Base-by-base conservation (phyloP, 2,329 filamentous ascomycete genomes). In the Neopestalotiopsis sp. region DNA sequence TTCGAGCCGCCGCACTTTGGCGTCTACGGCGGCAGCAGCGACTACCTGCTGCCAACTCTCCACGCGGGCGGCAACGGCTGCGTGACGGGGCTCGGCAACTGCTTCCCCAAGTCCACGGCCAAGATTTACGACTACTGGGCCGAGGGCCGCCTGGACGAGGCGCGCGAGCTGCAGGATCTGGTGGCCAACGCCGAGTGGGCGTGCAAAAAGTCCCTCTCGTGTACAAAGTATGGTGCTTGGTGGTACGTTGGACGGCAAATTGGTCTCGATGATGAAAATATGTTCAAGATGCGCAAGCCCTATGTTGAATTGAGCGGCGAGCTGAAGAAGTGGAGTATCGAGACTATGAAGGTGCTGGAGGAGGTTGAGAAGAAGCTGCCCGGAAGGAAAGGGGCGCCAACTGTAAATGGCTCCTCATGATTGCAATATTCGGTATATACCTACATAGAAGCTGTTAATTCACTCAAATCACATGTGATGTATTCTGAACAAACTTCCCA, bases 111-210 rank as follows among this genome's bases (percentile, higher is more conserved):
- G 30, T 79, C 79, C 1, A 82, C 81, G 0, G 76, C 82, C 0
- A 76, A 72, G 1, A 73, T 85, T 0, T 85, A 81, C 66, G 78
- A 82, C 38, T 70, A 84, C 0, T 85, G 80, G 78, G 77, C 76
- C 9, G 76, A 73, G 0, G 82, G 82, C 0, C 75, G 77, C 67
- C 62, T 77, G 1, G 77, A 81, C 0, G 81, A 83, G 63, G 82
- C 82, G 1, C 75, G 73, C 24, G 74, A 72, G 32, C 72, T 85
- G 34, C 84, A 86, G 62, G 79, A 79, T 3, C 69, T 80, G 3
- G 81, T 85, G 0, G 83, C 84, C 1, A 80, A 83, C 62, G 84
- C 84, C 0, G 84, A 86, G 70, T 84, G 83, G 79, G 84, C 84
- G 0, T 86, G 84, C 70, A 86, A 86, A 73, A 84, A 85, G 74